Conservation (phyloP, 768 basidiomycete genomes). For the Panaeolus papilionaceus region DNA sequence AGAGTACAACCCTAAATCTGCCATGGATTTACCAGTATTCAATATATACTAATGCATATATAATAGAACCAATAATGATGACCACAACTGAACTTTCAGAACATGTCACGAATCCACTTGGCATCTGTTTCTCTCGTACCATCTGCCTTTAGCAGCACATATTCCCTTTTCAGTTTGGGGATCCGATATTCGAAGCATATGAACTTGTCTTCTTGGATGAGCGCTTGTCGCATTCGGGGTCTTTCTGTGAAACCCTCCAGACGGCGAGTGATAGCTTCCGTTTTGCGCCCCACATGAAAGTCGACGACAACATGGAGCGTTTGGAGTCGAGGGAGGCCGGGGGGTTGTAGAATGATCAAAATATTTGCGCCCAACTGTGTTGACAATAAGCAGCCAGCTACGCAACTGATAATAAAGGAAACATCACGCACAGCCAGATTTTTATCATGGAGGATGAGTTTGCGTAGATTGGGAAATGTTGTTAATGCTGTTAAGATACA, state of each 20-base stretch:
- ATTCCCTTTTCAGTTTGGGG: not conserved
- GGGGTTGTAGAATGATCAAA: not conserved
- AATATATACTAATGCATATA: no score
- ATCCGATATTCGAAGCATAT: not conserved
- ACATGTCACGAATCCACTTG: not conserved
- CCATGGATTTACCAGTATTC: no score
- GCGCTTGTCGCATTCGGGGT: not conserved
- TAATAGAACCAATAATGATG: no score
- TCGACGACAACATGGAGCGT: not conserved
- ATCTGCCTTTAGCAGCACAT: not conserved
- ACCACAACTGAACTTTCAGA: not conserved
- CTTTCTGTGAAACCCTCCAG: not conserved
- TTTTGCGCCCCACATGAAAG: not conserved
- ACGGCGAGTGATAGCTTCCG: no score
- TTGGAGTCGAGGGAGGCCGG: not conserved
- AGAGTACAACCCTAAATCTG: no score
- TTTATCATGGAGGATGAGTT: not conserved
- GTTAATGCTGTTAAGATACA: not conserved
- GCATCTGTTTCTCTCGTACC: constrained; percentile 2
- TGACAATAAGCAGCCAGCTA: no score
- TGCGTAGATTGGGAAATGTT: constrained; percentile 1
- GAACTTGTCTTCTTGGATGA: not conserved
- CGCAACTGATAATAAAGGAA: not conserved
- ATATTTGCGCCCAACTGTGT: not conserved
- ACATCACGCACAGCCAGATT: not conserved